Conservation (phyloP, 2,329 filamentous ascomycete species). For the Aspergillus sergii region DNA sequence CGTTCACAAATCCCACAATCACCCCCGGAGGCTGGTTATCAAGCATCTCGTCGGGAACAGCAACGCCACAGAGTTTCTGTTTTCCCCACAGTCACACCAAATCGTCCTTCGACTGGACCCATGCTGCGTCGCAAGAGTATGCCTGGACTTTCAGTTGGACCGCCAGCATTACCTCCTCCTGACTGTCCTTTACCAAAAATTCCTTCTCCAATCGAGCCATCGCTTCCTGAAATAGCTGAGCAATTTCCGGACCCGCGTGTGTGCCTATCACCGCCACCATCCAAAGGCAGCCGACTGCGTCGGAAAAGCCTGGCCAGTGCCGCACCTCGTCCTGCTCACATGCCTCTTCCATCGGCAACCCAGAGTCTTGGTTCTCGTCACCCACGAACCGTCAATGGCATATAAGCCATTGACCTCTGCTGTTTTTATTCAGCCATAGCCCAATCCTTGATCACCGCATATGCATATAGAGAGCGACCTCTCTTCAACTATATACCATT, state of each 20-base stretch:
- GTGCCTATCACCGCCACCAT: slow-evolving; percentile 14
- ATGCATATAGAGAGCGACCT: neutral
- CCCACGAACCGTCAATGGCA: neutral
- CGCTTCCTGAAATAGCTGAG: slow-evolving; percentile 3
- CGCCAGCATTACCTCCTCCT: slow-evolving; percentile 35
- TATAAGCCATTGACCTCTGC: neutral
- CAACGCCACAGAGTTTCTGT: slow-evolving; percentile 20
- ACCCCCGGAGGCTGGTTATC: neutral
- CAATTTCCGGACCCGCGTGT: slow-evolving; percentile 3
- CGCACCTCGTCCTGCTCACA: neutral
- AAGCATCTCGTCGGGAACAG: slow-evolving; percentile 7
- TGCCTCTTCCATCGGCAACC: slow-evolving; percentile 4
- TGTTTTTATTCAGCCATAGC: neutral
- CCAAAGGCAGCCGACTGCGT: slow-evolving; percentile 8
- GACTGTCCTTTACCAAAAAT: slow-evolving; percentile 38
- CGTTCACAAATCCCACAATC: slow-evolving; percentile 9
- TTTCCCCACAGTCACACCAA: slow-evolving; percentile 4
- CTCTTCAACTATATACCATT: neutral
- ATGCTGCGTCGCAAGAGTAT: slow-evolving; percentile 37
- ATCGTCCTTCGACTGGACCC: slow-evolving; percentile 12
- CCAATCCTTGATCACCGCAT: neutral
- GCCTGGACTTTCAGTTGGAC: slow-evolving; percentile 33
- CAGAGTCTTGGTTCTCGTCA: slow-evolving; percentile 8
- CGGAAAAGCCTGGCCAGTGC: slow-evolving; percentile 11
- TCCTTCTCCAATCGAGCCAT: slow-evolving; percentile 24